A percentile compares a stretch with the other conserved stretches of the same genome.
Evolutionary conservation across 192 early-diverging fungal species (phyloP).

Genomic region (Gorgonomyces haynaldii): DNA sequence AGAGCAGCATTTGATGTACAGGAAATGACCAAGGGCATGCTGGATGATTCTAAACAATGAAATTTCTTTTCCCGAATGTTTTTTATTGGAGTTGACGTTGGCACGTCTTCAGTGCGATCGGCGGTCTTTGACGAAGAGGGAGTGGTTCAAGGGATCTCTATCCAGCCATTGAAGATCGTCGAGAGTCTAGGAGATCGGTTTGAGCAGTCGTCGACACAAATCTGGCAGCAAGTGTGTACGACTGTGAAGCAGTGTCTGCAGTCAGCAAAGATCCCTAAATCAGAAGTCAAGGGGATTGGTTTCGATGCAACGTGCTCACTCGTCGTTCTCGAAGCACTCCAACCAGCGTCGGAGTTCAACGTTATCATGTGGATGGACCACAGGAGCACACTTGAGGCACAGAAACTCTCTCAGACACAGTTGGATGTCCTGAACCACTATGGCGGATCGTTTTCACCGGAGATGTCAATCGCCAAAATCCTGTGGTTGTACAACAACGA

Average conservation of each 20-base stretch:
- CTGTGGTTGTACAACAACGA: constrained; percentile 55
- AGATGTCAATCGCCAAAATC: constrained; percentile 71
- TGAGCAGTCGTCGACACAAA: constrained; percentile 54
- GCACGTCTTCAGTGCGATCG: constrained; percentile 34
- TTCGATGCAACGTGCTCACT: constrained; percentile 72
- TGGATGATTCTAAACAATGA: neutral
- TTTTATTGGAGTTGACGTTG: constrained; percentile 52
- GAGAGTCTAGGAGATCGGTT: constrained; percentile 40
- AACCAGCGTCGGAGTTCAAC: constrained; percentile 39
- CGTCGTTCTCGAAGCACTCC: constrained; percentile 38
- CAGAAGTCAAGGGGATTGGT: constrained; percentile 49
- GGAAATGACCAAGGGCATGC: too few species aligned
- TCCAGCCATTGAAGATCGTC: constrained; percentile 30
- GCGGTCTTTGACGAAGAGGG: constrained; percentile 42
- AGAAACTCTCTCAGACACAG: constrained; percentile 41
- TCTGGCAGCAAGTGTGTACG: constrained; percentile 46
- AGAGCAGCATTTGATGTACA: constrained; percentile 18
- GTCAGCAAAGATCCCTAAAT: constrained; percentile 12
- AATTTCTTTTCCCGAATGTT: neutral
- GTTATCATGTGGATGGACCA: constrained; percentile 58
- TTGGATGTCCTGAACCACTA: constrained; percentile 48
- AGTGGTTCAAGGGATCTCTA: constrained; percentile 30
- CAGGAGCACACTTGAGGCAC: constrained; percentile 49
- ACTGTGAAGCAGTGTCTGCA: constrained; percentile 29
- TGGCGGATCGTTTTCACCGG: constrained; percentile 49